Evolutionary conservation across 345 rosid genomes (phyloP).

Genomic region (Populus tremula): DNA sequence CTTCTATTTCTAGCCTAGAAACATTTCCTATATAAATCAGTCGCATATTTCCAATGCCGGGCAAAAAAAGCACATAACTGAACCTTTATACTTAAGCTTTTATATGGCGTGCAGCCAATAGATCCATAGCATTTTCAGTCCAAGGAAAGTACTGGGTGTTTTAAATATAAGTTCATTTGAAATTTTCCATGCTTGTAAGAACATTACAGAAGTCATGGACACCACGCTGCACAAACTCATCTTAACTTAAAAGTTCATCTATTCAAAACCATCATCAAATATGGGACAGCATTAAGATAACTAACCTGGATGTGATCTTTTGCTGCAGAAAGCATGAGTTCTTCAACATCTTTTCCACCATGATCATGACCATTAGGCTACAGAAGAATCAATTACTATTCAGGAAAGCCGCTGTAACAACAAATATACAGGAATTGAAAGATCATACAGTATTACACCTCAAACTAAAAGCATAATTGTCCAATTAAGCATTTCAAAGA

Average conservation of each 20-base stretch:
- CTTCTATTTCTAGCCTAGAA: neutral
- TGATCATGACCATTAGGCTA: constrained; percentile 90
- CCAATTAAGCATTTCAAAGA: neutral
- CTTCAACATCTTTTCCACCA: constrained; percentile 61
- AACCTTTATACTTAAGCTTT: neutral
- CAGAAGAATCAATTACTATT: constrained; percentile 10
- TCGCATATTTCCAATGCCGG: neutral
- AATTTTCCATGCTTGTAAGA: neutral
- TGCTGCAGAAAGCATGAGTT: constrained; percentile 66
- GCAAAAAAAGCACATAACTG: neutral
- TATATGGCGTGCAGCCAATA: neutral
- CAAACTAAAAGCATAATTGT: neutral
- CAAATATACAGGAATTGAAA: neutral
- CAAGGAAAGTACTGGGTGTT: neutral
- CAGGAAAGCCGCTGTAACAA: neutral
- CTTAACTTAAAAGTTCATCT: constrained; percentile 1
- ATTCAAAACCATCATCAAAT: constrained; percentile 8
- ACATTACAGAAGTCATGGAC: neutral
- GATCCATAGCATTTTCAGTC: neutral
- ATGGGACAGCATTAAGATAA: constrained; percentile 9
- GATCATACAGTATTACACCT: neutral
- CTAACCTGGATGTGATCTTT: constrained; percentile 87
- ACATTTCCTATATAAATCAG: neutral
- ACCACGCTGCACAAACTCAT: neutral
- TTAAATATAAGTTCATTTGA: neutral